phyloP scores from a whole-genome alignment of 345 rosid genomes.

The Euphorbia lathyris region DNA sequence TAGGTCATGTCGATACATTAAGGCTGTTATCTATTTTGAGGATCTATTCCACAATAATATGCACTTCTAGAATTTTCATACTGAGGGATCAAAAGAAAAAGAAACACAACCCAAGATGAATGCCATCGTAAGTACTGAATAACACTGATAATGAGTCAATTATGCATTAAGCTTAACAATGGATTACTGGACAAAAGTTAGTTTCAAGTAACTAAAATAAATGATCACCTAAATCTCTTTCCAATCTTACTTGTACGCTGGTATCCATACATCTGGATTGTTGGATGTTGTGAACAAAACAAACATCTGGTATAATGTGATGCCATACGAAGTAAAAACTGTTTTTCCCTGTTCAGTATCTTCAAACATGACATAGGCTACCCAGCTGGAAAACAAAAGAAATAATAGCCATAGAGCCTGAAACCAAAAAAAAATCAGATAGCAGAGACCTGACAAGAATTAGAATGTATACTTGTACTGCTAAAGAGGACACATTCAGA shows the following conservation, averaged over 20 bases:
- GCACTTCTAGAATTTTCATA: not conserved
- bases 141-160: not conserved
- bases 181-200: not conserved
- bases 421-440: conserved; percentile 29
- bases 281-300: conserved; percentile 92
- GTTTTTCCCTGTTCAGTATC: conserved; percentile 81
- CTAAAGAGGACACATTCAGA: not conserved
- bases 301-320: conserved; percentile 83
- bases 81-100: not conserved
- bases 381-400: conserved; percentile 89
- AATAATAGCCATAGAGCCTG: conserved; percentile 91
- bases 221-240: conserved; percentile 5
- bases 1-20: not conserved
- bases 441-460: conserved; percentile 7
- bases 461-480: conserved; percentile 4
- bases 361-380: conserved; percentile 94
- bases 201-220: not conserved
- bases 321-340: conserved; percentile 69
- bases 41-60: not conserved
- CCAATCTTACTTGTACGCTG: conserved; percentile 83
- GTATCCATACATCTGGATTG: conserved; percentile 99
- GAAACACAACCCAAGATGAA: not conserved
- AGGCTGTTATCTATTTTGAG: not conserved
- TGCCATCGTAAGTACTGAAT: not conserved
- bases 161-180: not conserved